Evolutionary conservation across 441 rosid species (phyloP).

Genomic region (Brassica hybrid): DNA sequence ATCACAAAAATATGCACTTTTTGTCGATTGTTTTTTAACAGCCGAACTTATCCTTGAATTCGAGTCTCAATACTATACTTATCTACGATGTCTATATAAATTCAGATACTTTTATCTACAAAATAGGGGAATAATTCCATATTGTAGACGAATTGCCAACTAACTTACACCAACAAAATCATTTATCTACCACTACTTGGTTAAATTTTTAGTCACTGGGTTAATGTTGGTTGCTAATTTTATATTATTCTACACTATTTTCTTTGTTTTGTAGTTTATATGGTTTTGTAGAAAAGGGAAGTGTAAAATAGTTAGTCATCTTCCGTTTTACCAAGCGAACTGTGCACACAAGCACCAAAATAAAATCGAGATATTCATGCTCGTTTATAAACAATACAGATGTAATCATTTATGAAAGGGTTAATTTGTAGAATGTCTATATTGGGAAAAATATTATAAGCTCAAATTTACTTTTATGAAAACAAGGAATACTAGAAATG

Average conservation of each 20-base stretch:
- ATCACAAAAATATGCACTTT: neutral
- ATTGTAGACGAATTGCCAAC: neutral
- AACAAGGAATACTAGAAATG: constrained; percentile 5
- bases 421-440: no score
- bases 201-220: neutral
- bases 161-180: neutral
- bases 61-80: neutral
- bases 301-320: neutral
- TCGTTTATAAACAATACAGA: neutral
- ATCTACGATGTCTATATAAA: neutral
- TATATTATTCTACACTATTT: neutral
- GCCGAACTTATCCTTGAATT: neutral
- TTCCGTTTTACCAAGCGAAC: neutral
- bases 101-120: neutral
- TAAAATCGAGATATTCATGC: neutral
- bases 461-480: neutral
- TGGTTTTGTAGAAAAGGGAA: neutral
- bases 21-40: neutral
- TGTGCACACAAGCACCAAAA: neutral
- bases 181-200: neutral
- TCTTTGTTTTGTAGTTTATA: neutral
- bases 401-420: neutral
- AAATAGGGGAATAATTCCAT: neutral
- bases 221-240: neutral
- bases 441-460: no score